Evolutionary conservation across 495 filamentous ascomycete species (phyloP).

Genomic region (Pseudomonodictys pantanalensis): DNA sequence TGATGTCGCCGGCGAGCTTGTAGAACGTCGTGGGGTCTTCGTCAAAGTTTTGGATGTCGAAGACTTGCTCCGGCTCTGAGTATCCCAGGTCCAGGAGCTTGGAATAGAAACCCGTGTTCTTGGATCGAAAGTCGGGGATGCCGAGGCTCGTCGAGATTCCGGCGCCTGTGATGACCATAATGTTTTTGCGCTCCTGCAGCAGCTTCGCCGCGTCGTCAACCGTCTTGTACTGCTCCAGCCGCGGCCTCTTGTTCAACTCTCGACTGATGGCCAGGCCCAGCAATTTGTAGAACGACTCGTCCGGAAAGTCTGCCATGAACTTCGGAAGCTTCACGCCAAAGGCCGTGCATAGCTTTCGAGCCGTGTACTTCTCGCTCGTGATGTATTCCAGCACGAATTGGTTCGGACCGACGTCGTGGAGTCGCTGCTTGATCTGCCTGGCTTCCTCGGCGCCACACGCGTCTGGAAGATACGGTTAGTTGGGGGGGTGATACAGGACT

Average conservation of each 20-base stretch:
- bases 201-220: constrained; percentile 83
- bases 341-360: constrained; percentile 84
- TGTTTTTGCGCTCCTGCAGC: constrained; percentile 70
- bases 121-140: constrained; percentile 68
- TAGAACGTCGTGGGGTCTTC: constrained; percentile 84
- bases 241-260: constrained; percentile 78
- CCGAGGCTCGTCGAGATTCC: constrained; percentile 76
- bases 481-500: background rate
- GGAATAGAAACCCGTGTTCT: constrained; percentile 72
- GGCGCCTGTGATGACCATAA: constrained; percentile 91
- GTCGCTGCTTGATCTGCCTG: constrained; percentile 59
- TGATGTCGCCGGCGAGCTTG: constrained; percentile 83
- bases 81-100: constrained; percentile 73
- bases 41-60: constrained; percentile 81
- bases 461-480: constrained; percentile 37
- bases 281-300: constrained; percentile 67
- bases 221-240: constrained; percentile 77
- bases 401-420: constrained; percentile 71
- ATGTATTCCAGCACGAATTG: constrained; percentile 74
- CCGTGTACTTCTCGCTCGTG: constrained; percentile 62
- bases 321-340: constrained; percentile 77
- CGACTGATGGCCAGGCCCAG: constrained; percentile 73
- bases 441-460: constrained; percentile 76
- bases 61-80: constrained; percentile 88
- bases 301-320: constrained; percentile 52